phyloP scores from a whole-genome alignment of 805 yeast genomes.

The Zygotorulaspora chibaensis region DNA sequence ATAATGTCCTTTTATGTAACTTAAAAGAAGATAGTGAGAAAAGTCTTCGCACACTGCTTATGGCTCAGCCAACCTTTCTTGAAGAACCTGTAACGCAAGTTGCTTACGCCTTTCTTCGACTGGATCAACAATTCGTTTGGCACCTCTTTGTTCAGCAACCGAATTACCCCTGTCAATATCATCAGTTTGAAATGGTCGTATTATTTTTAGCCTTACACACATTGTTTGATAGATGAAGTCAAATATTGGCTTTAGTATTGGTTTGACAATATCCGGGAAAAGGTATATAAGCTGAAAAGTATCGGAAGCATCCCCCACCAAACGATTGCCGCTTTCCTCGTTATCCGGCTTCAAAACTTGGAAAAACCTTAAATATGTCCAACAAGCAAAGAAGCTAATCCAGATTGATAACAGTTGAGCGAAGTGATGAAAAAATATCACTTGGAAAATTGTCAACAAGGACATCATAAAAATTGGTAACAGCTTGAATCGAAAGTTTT shows the following conservation, averaged over 20 bases:
- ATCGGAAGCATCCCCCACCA: slow-evolving; percentile 82
- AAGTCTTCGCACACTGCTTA: neutral
- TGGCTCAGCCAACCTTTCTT: slow-evolving; percentile 46
- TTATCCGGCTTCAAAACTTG: slow-evolving; percentile 44
- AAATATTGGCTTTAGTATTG: slow-evolving; percentile 50
- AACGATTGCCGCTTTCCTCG: slow-evolving; percentile 36
- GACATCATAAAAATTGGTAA: slow-evolving; percentile 48
- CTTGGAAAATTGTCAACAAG: slow-evolving; percentile 31
- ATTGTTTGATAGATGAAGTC: slow-evolving; percentile 39
- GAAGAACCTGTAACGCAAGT: slow-evolving; percentile 69
- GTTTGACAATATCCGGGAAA: slow-evolving; percentile 65
- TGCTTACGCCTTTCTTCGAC: slow-evolving; percentile 76
- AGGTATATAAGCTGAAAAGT: slow-evolving; percentile 79
- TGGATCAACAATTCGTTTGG: slow-evolving; percentile 18
- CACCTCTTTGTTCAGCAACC: slow-evolving; percentile 58
- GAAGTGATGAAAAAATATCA: slow-evolving; percentile 38
- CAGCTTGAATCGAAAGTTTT: slow-evolving; percentile 55
- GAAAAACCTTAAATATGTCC: slow-evolving; percentile 75
- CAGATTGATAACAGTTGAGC: slow-evolving; percentile 49
- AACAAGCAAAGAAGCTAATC: slow-evolving; percentile 60
- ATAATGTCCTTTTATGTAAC: neutral
- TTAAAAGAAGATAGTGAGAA: neutral
- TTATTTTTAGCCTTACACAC: slow-evolving; percentile 41
- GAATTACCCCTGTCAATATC: slow-evolving; percentile 71
- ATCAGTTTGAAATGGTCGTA: slow-evolving; percentile 61